Conservation (phyloP, 2,329 filamentous ascomycete species). For the Alternaria infectoria region DNA sequence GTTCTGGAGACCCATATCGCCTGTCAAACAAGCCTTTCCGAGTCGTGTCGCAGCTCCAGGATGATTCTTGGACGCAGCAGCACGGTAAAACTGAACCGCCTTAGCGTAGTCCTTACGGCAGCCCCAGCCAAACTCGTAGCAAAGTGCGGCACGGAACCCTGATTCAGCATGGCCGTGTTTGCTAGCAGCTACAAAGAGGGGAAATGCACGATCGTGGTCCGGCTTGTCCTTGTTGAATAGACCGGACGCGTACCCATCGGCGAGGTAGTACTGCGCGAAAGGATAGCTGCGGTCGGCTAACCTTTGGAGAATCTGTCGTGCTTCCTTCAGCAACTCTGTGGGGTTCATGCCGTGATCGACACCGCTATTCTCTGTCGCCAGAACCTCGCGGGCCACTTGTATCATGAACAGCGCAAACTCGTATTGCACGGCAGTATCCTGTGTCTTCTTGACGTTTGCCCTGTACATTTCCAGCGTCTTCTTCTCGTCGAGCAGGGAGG, state of each 20-base stretch:
- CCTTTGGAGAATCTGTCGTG: constrained; percentile 84
- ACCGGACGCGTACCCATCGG: constrained; percentile 90
- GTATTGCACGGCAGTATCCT: constrained; percentile 87
- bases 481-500: constrained; percentile 85
- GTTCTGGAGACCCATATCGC: constrained; percentile 83
- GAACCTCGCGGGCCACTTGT: constrained; percentile 80
- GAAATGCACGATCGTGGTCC: constrained; percentile 90
- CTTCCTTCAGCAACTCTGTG: constrained; percentile 79
- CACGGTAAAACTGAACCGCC: constrained; percentile 90
- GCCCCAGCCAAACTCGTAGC: constrained; percentile 98
- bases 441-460: constrained; percentile 96
- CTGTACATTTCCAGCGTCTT: constrained; percentile 98
- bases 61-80: constrained; percentile 90
- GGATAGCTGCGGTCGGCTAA: constrained; percentile 88
- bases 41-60: constrained; percentile 93
- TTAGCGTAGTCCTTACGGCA: constrained; percentile 88
- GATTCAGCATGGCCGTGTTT: constrained; percentile 98
- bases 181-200: constrained; percentile 88
- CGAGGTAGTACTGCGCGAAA: constrained; percentile 97
- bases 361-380: constrained; percentile 33
- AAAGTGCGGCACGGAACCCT: constrained; percentile 88
- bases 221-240: constrained; percentile 94
- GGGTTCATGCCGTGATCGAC: constrained; percentile 54
- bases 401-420: constrained; percentile 96
- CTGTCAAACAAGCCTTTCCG: constrained; percentile 86